phyloP scores from a whole-genome alignment of 805 yeast genomes.

The Starmera pachycereana region DNA sequence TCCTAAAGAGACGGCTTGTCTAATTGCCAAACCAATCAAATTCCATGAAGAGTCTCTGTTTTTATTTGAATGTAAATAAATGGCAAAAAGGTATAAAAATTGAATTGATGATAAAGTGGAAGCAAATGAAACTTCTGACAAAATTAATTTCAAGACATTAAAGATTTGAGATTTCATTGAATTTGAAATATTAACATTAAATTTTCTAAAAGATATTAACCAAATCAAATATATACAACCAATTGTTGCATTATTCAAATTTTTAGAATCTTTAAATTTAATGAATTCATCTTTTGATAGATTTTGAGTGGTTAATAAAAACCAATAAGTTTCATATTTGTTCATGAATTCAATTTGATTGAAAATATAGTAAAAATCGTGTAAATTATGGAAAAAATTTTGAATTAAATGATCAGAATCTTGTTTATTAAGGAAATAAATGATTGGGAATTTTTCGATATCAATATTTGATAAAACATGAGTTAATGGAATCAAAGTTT shows the following conservation, averaged over 20 bases:
- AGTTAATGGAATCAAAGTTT: neutral
- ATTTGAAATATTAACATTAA: slow-evolving; percentile 9
- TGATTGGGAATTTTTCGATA: slow-evolving; percentile 25
- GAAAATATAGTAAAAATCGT: slow-evolving; percentile 34
- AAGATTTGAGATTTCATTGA: slow-evolving; percentile 22
- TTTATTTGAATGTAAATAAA: slow-evolving; percentile 32
- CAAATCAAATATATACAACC: slow-evolving; percentile 39
- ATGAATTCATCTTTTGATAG: slow-evolving; percentile 1
- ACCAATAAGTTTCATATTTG: slow-evolving; percentile 31
- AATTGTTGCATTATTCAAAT: slow-evolving; percentile 16
- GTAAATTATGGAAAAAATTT: slow-evolving; percentile 31
- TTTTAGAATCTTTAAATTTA: slow-evolving; percentile 2
- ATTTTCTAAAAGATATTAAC: slow-evolving; percentile 16
- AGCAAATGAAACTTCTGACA: slow-evolving; percentile 32
- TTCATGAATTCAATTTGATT: slow-evolving; percentile 23
- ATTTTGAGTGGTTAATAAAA: neutral
- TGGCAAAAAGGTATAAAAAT: slow-evolving; percentile 29
- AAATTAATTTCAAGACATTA: slow-evolving; percentile 30
- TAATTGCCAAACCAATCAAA: slow-evolving; percentile 33
- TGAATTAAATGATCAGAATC: slow-evolving; percentile 28
- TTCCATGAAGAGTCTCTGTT: slow-evolving; percentile 40
- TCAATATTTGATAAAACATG: too few relatives aligned
- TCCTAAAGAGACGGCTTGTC: slow-evolving; percentile 40
- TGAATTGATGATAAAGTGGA: slow-evolving; percentile 36
- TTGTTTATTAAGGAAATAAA: slow-evolving; percentile 21